Evolutionary conservation across 495 filamentous ascomycete genomes (phyloP).

Genomic region (Eremomyces bilateralis): DNA sequence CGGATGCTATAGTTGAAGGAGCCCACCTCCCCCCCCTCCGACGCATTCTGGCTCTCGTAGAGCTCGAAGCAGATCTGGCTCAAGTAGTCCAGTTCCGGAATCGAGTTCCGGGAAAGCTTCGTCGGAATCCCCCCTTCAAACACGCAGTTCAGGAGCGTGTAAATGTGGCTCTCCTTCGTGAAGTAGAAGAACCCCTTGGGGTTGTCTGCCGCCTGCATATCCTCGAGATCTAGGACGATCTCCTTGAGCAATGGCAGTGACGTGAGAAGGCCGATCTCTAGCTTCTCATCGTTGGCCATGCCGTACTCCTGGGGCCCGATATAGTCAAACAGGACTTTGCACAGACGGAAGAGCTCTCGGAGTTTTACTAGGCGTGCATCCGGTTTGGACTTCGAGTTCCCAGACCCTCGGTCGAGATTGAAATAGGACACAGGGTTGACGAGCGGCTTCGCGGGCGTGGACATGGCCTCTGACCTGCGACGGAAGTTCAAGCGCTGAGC

Average conservation of each 20-base stretch:
- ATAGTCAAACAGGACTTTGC: conserved; percentile 92
- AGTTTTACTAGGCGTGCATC: conserved; percentile 72
- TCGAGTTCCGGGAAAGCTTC: conserved; percentile 74
- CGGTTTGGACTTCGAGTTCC: conserved; percentile 37
- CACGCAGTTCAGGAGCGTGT: conserved; percentile 94
- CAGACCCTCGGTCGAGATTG: conserved; percentile 55
- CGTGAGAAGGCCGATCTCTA: conserved; percentile 90
- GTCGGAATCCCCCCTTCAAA: conserved; percentile 88
- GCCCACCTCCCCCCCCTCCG: conserved; percentile 7
- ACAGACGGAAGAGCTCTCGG: conserved; percentile 74
- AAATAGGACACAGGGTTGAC: conserved; percentile 35
- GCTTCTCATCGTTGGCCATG: conserved; percentile 79
- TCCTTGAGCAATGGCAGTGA: conserved; percentile 83
- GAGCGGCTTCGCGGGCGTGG: conserved; percentile 1
- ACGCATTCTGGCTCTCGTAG: conserved; percentile 71
- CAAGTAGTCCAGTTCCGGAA: conserved; percentile 94
- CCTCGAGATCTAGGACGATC: conserved; percentile 91
- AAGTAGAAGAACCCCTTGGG: conserved; percentile 97
- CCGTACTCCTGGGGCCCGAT: conserved; percentile 97
- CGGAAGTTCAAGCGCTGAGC: conserved; percentile 21
- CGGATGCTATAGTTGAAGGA: conserved; percentile 83
- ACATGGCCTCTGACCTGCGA: conserved; percentile 13
- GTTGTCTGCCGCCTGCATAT: conserved; percentile 80
- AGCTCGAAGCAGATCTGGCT: conserved; percentile 94
- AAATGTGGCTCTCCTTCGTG: conserved; percentile 96